A percentile compares a stretch with the other conserved stretches of the same genome.
These are phyloP conservation scores for Silybum marianum DNA, from an alignment of 129 eudicot genomes.

Conservation along the genomic window DNA sequence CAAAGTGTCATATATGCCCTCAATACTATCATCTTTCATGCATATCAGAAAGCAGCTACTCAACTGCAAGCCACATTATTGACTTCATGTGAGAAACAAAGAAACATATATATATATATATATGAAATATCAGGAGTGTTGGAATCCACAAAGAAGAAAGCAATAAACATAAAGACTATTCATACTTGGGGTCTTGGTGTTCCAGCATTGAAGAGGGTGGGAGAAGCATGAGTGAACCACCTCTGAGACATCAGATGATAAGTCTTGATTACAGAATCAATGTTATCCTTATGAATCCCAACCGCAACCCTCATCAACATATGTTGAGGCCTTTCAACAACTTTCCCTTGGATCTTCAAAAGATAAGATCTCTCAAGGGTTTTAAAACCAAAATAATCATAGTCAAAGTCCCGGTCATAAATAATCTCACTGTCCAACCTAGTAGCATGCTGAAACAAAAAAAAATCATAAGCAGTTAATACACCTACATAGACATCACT, in stretches of 20 bases:
- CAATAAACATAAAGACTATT: background rate
- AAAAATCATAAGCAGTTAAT: background rate
- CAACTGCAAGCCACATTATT: slow-evolving; percentile 46
- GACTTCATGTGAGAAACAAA: background rate
- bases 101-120: background rate
- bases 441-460: slow-evolving; percentile 70
- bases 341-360: slow-evolving; percentile 71
- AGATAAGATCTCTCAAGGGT: slow-evolving; percentile 97
- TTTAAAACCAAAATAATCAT: slow-evolving; percentile 95
- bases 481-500: background rate
- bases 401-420: slow-evolving; percentile 94
- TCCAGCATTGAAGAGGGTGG: slow-evolving; percentile 96
- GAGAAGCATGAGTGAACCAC: slow-evolving; percentile 99
- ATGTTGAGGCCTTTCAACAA: slow-evolving; percentile 98
- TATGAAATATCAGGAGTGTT: background rate
- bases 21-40: slow-evolving; percentile 98
- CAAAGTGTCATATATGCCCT: slow-evolving; percentile 90
- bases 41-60: slow-evolving; percentile 94
- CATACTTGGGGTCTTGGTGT: slow-evolving; percentile 97
- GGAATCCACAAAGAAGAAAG: background rate
- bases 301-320: slow-evolving; percentile 98
- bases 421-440: slow-evolving; percentile 93
- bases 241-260: slow-evolving; percentile 96
- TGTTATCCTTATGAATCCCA: slow-evolving; percentile 87
- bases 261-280: slow-evolving; percentile 80